A percentile compares a stretch with the other conserved stretches of the same genome.
Conservation (phyloP, 176 grass and related monocot genomes). For the Oryza nivara region DNA sequence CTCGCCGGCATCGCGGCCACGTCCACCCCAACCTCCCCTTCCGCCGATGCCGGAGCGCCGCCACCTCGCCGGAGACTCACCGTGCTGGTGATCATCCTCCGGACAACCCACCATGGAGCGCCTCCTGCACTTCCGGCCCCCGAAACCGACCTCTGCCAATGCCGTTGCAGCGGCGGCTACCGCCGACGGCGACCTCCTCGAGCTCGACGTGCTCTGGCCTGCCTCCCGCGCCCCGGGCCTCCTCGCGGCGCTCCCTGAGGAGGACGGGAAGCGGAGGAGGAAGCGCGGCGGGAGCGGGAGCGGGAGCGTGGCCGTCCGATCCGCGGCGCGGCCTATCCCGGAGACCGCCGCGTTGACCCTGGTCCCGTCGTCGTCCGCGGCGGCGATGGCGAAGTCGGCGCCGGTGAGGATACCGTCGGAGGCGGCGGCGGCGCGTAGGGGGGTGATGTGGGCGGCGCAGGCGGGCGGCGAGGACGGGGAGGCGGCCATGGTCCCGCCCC, state of each 20-base stretch:
- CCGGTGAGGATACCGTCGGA: slow-evolving; percentile 55
- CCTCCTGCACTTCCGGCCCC: slow-evolving; percentile 44
- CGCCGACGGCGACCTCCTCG: slow-evolving; percentile 53
- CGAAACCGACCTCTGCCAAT: slow-evolving; percentile 16
- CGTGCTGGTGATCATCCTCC: slow-evolving; percentile 47
- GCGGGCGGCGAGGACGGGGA: neutral
- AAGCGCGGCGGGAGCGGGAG: slow-evolving; percentile 21
- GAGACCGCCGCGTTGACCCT: slow-evolving; percentile 35
- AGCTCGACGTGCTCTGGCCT: slow-evolving; percentile 57
- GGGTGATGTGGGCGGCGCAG: slow-evolving; percentile 10
- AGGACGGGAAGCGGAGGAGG: slow-evolving; percentile 47
- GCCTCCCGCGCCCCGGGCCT: neutral
- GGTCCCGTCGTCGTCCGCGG: neutral
- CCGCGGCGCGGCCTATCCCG: slow-evolving; percentile 44
- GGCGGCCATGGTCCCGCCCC: slow-evolving; percentile 41
- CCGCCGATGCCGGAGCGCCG: slow-evolving; percentile 49
- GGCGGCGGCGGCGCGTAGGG: slow-evolving; percentile 19
- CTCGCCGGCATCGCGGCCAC: slow-evolving; percentile 43
- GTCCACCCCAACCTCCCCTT: slow-evolving; percentile 17
- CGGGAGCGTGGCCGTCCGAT: slow-evolving; percentile 35
- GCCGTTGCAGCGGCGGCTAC: neutral
- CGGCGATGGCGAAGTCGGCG: slow-evolving; percentile 40
- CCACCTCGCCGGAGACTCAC: slow-evolving; percentile 40
- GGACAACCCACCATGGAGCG: slow-evolving; percentile 37
- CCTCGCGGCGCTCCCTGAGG: slow-evolving; percentile 45